Conservation (phyloP, 2,329 filamentous ascomycete genomes). For the Aspergillus cejpii region DNA sequence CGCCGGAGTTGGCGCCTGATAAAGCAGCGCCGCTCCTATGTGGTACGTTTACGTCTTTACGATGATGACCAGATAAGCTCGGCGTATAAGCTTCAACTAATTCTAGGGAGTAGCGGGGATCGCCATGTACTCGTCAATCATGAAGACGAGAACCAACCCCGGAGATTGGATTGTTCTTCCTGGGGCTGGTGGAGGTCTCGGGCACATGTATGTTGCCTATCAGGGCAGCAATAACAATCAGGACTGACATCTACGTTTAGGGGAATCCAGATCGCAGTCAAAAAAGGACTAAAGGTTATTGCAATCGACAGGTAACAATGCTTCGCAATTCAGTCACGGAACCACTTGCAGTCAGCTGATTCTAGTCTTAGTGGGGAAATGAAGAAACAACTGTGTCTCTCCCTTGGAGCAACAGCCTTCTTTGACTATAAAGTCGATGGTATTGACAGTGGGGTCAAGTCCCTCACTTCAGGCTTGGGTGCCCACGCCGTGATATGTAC, state of each 20-base stretch:
- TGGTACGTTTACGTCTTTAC: constrained; percentile 21
- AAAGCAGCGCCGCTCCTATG: constrained; percentile 34
- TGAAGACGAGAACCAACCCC: constrained; percentile 30
- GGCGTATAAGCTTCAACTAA: background rate
- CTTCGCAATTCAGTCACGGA: background rate
- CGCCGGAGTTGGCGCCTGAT: constrained; percentile 27
- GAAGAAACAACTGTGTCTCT: constrained; percentile 30
- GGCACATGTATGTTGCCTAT: constrained; percentile 31
- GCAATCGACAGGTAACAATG: constrained; percentile 32
- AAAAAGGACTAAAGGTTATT: constrained; percentile 33
- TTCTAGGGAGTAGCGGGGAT: constrained; percentile 28
- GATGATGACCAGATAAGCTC: background rate
- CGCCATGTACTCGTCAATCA: constrained; percentile 37
- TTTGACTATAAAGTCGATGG: constrained; percentile 34
- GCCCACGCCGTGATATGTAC: constrained; percentile 45
- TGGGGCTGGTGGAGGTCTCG: constrained; percentile 35
- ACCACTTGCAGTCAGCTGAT: background rate
- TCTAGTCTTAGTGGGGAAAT: constrained; percentile 24
- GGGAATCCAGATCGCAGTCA: constrained; percentile 35
- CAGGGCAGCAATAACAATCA: background rate
- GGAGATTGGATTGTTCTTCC: constrained; percentile 35
- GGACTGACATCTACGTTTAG: constrained; percentile 13
- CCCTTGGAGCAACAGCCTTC: constrained; percentile 30
- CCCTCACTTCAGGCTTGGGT: constrained; percentile 38
- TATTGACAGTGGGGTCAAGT: constrained; percentile 36